phyloP scores from a whole-genome alignment of 148 eudicot species.

The Spergularia bocconei region DNA sequence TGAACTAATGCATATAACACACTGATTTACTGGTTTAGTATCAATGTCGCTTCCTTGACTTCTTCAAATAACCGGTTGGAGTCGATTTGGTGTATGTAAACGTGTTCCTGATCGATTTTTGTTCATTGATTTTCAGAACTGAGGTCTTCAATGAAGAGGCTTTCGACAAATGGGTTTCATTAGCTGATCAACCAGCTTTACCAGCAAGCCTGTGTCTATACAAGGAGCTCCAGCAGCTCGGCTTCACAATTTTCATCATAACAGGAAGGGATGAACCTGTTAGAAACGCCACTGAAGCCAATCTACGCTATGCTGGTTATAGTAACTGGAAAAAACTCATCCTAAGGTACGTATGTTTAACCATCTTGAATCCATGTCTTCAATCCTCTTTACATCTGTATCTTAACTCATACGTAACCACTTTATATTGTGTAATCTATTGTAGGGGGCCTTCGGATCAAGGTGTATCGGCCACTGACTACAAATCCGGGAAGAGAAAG shows the following conservation, averaged over 20 bases:
- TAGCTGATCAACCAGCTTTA: constrained; percentile 63
- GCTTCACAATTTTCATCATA: constrained; percentile 66
- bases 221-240: constrained; percentile 57
- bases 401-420: constrained; percentile 1
- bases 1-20: too few species aligned
- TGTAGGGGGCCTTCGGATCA: constrained; percentile 48
- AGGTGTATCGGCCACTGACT: constrained; percentile 50
- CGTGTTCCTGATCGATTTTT: background rate
- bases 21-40: too few species aligned
- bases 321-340: constrained; percentile 67
- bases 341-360: constrained; percentile 44
- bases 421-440: too few species aligned
- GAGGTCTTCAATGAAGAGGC: constrained; percentile 51
- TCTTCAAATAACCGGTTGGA: too few species aligned
- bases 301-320: constrained; percentile 57
- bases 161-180: constrained; percentile 52
- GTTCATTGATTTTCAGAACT: constrained; percentile 37
- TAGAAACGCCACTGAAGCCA: constrained; percentile 50
- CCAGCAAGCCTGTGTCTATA: constrained; percentile 71
- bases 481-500: constrained; percentile 75
- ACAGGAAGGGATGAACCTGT: constrained; percentile 71
- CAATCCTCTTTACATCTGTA: background rate
- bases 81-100: too few species aligned
- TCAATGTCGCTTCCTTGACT: too few species aligned
- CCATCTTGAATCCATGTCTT: background rate